Base-by-base conservation (phyloP, 164 flowering plant genomes). In the Dillenia turbinata region DNA sequence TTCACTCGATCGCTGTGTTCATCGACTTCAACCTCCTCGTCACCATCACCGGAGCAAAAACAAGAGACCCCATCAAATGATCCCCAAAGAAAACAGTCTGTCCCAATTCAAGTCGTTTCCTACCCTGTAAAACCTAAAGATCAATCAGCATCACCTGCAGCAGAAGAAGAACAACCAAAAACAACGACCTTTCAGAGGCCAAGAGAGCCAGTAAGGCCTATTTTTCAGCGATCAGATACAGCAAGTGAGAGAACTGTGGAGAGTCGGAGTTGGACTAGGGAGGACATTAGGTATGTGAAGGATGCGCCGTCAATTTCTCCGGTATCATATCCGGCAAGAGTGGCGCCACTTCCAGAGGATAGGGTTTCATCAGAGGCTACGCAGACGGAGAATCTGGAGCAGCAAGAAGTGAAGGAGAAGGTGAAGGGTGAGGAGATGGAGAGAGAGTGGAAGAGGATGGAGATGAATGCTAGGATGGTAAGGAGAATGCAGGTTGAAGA, bases 321-420 rank as follows among this genome's bases (percentile, higher is more conserved):
- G 2, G 83, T 88, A 2, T 82, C 96, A 9, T 88, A 85, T 60
- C 78, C 88, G 11, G 8, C 73, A 0, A 63, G 83, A 17, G 88
- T 86, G 19, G 99, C 99, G 24, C 90, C 92, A 7, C 78, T 94
- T 22, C 98, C 96, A 8, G 88, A 86, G 44, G 85, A 85, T 56
- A 75, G 71, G 58, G 71, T 15, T 40, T n/a, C 55, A 6, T 51
- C 55, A 0, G 78, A 48, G 4, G 70, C 54, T 14, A 62, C 47
- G 2, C 57, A 9, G 33, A 67, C 33, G 8, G 77, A 56, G 44
- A 71, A 53, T 2, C 44, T 51, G 10, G 64, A 12, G 61, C 61
- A 64, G 48, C 70, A 64, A 2, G 77, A 40, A 43, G 44, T 33
- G 5, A 54, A 15, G 46, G 44, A 44, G 3, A 54, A 15, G 57